These are phyloP conservation scores for Flaveria trinervia DNA, from an alignment of 129 eudicot genomes.

Conservation along the genomic window DNA sequence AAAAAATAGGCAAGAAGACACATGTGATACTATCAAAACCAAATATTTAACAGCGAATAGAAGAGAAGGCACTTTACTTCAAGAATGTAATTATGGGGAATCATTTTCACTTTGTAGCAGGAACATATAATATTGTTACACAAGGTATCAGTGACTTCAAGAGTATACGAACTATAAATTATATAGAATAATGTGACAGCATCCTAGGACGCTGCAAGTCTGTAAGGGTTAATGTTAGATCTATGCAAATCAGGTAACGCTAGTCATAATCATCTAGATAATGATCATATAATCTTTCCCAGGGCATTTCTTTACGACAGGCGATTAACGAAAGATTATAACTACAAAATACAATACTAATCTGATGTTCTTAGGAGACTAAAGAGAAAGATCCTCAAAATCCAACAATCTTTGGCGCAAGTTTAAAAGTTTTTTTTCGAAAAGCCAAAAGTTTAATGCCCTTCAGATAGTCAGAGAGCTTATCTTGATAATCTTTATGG, in stretches of 20 bases:
- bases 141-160: too few relatives aligned
- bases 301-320: background rate
- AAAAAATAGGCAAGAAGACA: background rate
- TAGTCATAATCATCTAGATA: slow-evolving; percentile 25
- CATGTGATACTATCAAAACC: background rate
- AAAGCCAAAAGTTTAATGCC: slow-evolving; percentile 31
- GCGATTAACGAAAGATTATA: background rate
- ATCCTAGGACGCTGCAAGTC: background rate
- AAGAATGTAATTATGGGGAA: background rate
- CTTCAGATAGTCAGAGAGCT: slow-evolving; percentile 32
- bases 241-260: slow-evolving; percentile 28
- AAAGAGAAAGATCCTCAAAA: slow-evolving; percentile 11
- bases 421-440: slow-evolving; percentile 28
- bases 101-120: slow-evolving; percentile 2
- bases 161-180: background rate
- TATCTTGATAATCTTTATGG: slow-evolving; percentile 17
- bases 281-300: slow-evolving; percentile 8
- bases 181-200: slow-evolving; percentile 12
- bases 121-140: slow-evolving; percentile 22
- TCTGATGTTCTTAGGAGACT: slow-evolving; percentile 22
- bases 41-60: background rate
- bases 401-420: slow-evolving; percentile 35
- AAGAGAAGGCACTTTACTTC: background rate
- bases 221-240: slow-evolving; percentile 30
- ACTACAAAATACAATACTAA: slow-evolving; percentile 21